Conservation (phyloP, 345 rosid species). For the Linum tenue region DNA sequence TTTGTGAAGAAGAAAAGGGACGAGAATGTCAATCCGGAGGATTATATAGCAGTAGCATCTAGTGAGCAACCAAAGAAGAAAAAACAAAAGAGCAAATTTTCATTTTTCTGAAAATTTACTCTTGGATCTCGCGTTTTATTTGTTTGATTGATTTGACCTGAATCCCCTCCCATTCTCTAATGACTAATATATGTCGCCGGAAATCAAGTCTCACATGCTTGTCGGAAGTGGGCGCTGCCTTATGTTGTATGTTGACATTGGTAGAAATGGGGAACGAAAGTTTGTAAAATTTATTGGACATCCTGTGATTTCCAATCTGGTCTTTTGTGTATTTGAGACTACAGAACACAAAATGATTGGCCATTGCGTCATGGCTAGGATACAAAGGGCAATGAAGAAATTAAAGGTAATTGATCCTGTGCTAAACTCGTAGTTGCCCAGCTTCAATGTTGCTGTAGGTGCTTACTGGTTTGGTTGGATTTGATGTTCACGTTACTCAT, state of each 20-base stretch:
- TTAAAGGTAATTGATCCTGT: not conserved
- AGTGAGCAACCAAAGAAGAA: slow-evolving; percentile 13
- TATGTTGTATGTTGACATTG: too few species aligned
- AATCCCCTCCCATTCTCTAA: not conserved
- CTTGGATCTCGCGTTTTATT: too few species aligned
- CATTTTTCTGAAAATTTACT: too few species aligned
- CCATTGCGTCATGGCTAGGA: not conserved
- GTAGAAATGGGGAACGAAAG: too few species aligned
- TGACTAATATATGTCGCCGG: too few species aligned
- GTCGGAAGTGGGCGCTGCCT: too few species aligned
- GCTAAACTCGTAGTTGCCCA: not conserved
- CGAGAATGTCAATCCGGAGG: slow-evolving; percentile 52
- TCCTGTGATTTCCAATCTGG: not conserved
- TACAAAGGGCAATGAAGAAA: not conserved
- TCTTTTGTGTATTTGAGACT: not conserved
- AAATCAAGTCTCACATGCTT: too few species aligned
- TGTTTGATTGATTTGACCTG: not conserved
- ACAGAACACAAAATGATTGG: not conserved
- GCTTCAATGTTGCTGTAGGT: not conserved
- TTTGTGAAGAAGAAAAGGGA: slow-evolving; percentile 42
- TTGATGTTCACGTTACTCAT: not conserved
- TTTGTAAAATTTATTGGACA: not conserved
- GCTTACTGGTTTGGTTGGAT: not conserved
- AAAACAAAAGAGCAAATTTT: slow-evolving; percentile 14
- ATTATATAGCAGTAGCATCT: slow-evolving; percentile 22